These are phyloP conservation scores for Xenoacremonium recifei DNA, from an alignment of 2,329 filamentous ascomycete species.

Conservation along the genomic window DNA sequence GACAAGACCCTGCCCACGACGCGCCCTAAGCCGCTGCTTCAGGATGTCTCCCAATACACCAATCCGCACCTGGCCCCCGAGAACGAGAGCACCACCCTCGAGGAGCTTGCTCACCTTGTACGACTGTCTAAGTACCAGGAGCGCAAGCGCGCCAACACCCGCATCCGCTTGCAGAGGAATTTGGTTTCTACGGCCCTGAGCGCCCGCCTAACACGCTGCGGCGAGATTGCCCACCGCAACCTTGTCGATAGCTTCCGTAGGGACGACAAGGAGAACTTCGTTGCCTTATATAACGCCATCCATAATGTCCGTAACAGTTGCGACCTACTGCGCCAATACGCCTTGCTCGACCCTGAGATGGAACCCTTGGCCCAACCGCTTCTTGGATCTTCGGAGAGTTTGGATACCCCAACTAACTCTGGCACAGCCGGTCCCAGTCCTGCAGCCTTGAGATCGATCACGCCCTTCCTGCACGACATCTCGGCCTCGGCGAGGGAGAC, in stretches of 20 bases:
- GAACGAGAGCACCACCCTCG: constrained; percentile 65
- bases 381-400: constrained; percentile 46
- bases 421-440: constrained; percentile 35
- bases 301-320: constrained; percentile 78
- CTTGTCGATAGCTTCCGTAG: constrained; percentile 75
- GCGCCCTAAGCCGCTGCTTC: constrained; percentile 55
- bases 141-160: constrained; percentile 72
- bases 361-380: constrained; percentile 50
- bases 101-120: constrained; percentile 76
- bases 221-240: constrained; percentile 71
- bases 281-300: constrained; percentile 71
- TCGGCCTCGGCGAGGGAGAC: constrained; percentile 72
- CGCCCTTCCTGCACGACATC: constrained; percentile 69
- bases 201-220: constrained; percentile 70
- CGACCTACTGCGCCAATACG: constrained; percentile 69
- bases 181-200: constrained; percentile 74
- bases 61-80: constrained; percentile 61
- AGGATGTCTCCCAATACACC: constrained; percentile 65
- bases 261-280: constrained; percentile 77
- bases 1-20: constrained; percentile 41
- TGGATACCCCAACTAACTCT: constrained; percentile 46
- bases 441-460: constrained; percentile 41
- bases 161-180: constrained; percentile 71
- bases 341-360: constrained; percentile 70
- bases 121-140: constrained; percentile 78